Evolutionary conservation across 169 alveolate genomes (phyloP), one percentile per base, ranked within the genome.

Genomic region (Perkinsus olseni): DNA sequence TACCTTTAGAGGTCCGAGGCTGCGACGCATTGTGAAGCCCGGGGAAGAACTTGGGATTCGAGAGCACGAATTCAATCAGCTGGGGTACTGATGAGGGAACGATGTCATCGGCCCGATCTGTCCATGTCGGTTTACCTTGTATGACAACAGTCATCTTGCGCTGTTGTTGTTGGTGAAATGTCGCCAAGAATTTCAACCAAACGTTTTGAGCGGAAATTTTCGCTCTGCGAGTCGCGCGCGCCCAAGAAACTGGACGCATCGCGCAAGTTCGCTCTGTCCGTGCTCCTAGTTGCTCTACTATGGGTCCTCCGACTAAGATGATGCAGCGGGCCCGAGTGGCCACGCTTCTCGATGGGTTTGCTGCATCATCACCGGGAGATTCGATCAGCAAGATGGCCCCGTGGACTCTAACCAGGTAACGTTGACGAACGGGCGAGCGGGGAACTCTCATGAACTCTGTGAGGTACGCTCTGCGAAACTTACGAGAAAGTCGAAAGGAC

Each of bases 271-370:
- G 62, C 62, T 45, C 24, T 45, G 6, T 6, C 62, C 6, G 62
- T 45, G 62, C 6, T 40, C 50, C 50, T 3, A 40, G 50, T 40
- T 40, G 21, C 50, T 24, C 37, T 4, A 62, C 4, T 1, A 24
- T 62, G 82, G 82, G 82, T 13, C 82, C 82, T 62, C 82, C 82
- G 17, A 62, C 82, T 62, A 62, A 28, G 31, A 62, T 62, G 82
- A 62, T 62, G 82, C 82, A 62, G 82, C 82, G 82, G 82, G 82
- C 82, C 1, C 82, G 82, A 62, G 82, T 62, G 82, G 82, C 82
- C 82, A 62, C 82, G 36, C 82, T 62, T 13, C 82, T 62, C 82
- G 82, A 62, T 24, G 82, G 82, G 37, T 62, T 62, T 24, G 82
- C 82, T 62, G 82, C 82, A 1, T 21, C 37, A 4, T 62, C 82